Base-by-base conservation (phyloP, 108 stramenopile genomes). In the Nitzschia palea region DNA sequence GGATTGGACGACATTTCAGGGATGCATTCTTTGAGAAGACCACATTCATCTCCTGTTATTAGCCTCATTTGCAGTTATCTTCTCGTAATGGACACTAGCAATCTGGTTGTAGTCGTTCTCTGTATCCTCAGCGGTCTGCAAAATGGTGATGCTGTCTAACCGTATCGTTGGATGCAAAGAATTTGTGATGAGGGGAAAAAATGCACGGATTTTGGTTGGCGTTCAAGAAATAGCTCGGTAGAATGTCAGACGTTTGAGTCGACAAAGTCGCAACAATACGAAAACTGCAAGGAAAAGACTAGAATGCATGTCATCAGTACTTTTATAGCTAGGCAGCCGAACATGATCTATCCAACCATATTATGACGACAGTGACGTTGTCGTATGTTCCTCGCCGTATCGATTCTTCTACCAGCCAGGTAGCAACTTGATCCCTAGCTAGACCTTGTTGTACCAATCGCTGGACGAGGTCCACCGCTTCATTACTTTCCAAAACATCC, bases 41-140 rank as follows among this genome's bases (percentile, higher is more conserved):
- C 91, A 45, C 88, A 89, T 75, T 93, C 91, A 64, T 93, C 91
- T 66, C 91, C 91, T 12, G 91, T 88, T n/a, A 93, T 67, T 15
- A 90, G 54, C 60, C 91, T 81, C 91, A 93, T 93, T 52, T 52
- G 28, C 27, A 55, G 14, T 48, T 48, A 40, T 8, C 37, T 14
- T 10, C 37, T 10, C 8, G 37, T 8, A 40, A 10, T 40, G 37
- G 37, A 40, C 8, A 8, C 37, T 40, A 10, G 37, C n/a, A n/a
- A n/a, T n/a, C n/a, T n/a, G n/a, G n/a, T n/a, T n/a, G n/a, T n/a
- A n/a, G n/a, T n/a, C n/a, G n/a, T n/a, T n/a, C n/a, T n/a, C n/a
- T n/a, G n/a, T n/a, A n/a, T n/a, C n/a, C n/a, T n/a, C n/a, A n/a
- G n/a, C n/a, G n/a, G n/a, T n/a, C n/a, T n/a, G n/a, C n/a, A n/a